A percentile compares a stretch with the other conserved stretches of the same genome.
Evolutionary conservation across 75 land plant genomes (phyloP).

Genomic region (Isoetes taiwanensis): DNA sequence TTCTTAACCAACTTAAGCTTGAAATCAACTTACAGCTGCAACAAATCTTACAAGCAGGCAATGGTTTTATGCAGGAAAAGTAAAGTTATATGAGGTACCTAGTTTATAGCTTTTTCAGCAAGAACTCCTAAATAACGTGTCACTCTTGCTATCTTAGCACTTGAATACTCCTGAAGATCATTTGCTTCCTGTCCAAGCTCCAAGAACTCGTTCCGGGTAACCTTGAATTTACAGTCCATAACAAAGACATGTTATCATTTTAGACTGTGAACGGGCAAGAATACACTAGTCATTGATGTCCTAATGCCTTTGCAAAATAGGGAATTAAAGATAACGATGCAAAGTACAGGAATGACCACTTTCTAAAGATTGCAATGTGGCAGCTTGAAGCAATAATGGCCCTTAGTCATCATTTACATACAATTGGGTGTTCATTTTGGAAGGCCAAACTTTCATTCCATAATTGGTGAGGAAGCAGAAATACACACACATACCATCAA

Average conservation of each 20-base stretch:
- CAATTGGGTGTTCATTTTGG: not conserved
- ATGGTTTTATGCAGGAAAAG: too few species aligned
- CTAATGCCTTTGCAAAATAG: not conserved
- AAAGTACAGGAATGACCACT: not conserved
- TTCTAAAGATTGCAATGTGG: not conserved
- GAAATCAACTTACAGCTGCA: too few species aligned
- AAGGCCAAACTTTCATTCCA: not conserved
- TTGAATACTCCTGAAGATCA: slow-evolving; percentile 93
- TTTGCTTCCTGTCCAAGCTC: slow-evolving; percentile 85
- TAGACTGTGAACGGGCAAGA: not conserved
- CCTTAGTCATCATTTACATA: not conserved
- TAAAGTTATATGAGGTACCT: too few species aligned
- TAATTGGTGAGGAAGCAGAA: not conserved
- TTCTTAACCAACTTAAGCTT: too few species aligned
- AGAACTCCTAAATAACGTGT: slow-evolving; percentile 91
- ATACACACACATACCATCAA: slow-evolving; percentile 8
- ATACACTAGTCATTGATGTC: not conserved
- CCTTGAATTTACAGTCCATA: not conserved
- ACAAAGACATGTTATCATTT: not conserved
- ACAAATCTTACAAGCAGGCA: too few species aligned
- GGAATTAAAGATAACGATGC: not conserved
- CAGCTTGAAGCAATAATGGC: not conserved
- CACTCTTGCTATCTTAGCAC: slow-evolving; percentile 79
- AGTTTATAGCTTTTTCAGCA: slow-evolving; percentile 75
- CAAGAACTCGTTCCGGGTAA: slow-evolving; percentile 61